phyloP scores from a whole-genome alignment of 805 yeast genomes.

The Wickerhamomyces ciferrii region DNA sequence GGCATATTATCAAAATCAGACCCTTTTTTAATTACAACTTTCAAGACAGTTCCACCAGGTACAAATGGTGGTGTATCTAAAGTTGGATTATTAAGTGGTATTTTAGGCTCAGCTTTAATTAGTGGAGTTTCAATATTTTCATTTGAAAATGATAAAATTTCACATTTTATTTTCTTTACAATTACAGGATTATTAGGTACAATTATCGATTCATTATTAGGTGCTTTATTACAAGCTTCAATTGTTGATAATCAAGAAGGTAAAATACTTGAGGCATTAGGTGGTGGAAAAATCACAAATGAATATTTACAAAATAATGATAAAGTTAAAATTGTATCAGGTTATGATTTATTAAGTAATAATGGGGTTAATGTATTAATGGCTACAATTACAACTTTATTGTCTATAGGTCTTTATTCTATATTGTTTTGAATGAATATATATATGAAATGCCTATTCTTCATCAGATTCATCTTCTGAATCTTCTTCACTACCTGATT shows the following conservation, averaged over 20 bases:
- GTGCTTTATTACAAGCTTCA: constrained; percentile 34
- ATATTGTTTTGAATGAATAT: constrained; percentile 3
- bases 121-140: constrained; percentile 24
- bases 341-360: constrained; percentile 31
- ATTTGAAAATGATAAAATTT: constrained; percentile 8
- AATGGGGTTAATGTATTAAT: constrained; percentile 33
- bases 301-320: constrained; percentile 15
- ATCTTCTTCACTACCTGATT: constrained; percentile 7
- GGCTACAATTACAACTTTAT: constrained; percentile 24
- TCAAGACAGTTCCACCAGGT: constrained; percentile 37
- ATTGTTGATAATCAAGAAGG: constrained; percentile 26
- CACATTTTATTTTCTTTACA: constrained; percentile 23
- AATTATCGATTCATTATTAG: constrained; percentile 35
- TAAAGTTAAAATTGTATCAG: constrained; percentile 22
- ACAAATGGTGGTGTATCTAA: constrained; percentile 41
- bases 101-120: constrained; percentile 29
- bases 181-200: constrained; percentile 32
- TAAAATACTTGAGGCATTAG: constrained; percentile 21
- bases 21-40: constrained; percentile 35
- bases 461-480: constrained; percentile 5
- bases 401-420: constrained; percentile 22
- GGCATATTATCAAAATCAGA: constrained; percentile 33
- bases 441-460: background rate
- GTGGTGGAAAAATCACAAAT: constrained; percentile 28
- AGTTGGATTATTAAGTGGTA: constrained; percentile 31